Conservation (phyloP, 495 filamentous ascomycete species). For the Hypoxylon subgilvum region DNA sequence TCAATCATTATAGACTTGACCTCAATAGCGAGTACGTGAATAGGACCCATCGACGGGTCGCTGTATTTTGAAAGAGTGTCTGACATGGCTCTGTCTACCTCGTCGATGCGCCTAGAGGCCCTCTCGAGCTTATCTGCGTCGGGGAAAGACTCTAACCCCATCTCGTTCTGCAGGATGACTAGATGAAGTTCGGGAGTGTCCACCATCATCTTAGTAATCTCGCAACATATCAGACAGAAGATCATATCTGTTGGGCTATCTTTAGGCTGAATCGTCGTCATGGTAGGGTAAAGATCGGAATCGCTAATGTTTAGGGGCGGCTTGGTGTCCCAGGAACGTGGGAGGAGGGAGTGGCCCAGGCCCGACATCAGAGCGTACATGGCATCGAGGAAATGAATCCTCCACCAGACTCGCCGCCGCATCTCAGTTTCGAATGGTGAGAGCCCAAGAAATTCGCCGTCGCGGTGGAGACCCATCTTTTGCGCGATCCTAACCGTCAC, state of each 20-base stretch:
- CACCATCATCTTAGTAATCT: constrained; percentile 56
- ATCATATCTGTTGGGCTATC: constrained; percentile 72
- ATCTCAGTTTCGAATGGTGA: constrained; percentile 70
- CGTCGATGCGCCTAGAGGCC: constrained; percentile 57
- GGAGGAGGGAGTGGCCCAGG: constrained; percentile 62
- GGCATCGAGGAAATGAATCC: constrained; percentile 70
- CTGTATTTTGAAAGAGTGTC: constrained; percentile 61
- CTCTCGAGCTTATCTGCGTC: constrained; percentile 50
- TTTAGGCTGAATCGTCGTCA: constrained; percentile 58
- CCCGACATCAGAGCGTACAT: constrained; percentile 66
- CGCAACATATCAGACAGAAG: constrained; percentile 64
- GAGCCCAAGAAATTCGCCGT: constrained; percentile 71
- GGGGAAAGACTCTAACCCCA: constrained; percentile 29
- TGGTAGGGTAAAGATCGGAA: constrained; percentile 63
- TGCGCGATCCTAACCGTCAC: constrained; percentile 70
- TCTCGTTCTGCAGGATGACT: constrained; percentile 50
- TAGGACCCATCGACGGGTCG: constrained; percentile 63
- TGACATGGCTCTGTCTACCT: constrained; percentile 50
- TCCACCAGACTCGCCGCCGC: constrained; percentile 74
- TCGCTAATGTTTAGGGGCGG: constrained; percentile 63
- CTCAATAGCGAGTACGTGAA: constrained; percentile 62
- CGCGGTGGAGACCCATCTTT: constrained; percentile 74
- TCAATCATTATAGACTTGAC: constrained; percentile 53
- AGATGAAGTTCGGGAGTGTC: constrained; percentile 51
- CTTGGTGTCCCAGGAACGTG: constrained; percentile 55